Evolutionary conservation across 2,329 filamentous ascomycete species (phyloP).

Genomic region (Aspergillus neotritici): DNA sequence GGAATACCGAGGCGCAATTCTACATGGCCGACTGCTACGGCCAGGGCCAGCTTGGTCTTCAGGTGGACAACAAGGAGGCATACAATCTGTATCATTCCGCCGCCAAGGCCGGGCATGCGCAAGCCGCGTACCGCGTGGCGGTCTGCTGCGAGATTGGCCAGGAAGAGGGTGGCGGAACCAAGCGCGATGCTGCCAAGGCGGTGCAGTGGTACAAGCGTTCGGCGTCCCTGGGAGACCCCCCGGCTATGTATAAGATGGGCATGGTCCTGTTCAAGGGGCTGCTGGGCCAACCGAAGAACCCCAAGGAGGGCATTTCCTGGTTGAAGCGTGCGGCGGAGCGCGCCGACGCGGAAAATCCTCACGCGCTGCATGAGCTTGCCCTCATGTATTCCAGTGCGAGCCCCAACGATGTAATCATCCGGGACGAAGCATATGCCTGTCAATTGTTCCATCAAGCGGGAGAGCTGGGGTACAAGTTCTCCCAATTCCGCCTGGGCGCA

Average conservation of each 20-base stretch:
- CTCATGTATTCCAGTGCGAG: conserved; percentile 54
- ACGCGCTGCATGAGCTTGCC: conserved; percentile 83
- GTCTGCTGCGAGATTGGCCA: conserved; percentile 96
- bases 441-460: conserved; percentile 79
- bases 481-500: conserved; percentile 81
- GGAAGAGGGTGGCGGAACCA: conserved; percentile 88
- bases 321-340: conserved; percentile 86
- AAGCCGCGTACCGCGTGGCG: conserved; percentile 86
- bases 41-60: conserved; percentile 69
- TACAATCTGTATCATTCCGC: conserved; percentile 91
- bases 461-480: conserved; percentile 88
- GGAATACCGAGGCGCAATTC: conserved; percentile 86
- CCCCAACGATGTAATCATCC: conserved; percentile 65
- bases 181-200: conserved; percentile 84
- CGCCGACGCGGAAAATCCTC: conserved; percentile 84
- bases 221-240: conserved; percentile 79
- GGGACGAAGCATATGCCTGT: conserved; percentile 76
- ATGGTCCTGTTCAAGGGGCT: conserved; percentile 93
- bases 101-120: conserved; percentile 79
- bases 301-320: conserved; percentile 83
- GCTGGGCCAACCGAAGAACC: conserved; percentile 77
- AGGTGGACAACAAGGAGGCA: conserved; percentile 83
- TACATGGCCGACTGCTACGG: conserved; percentile 86
- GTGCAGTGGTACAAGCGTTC: conserved; percentile 98
- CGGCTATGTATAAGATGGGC: conserved; percentile 97